Evolutionary conservation across 2,329 filamentous ascomycete species (phyloP).

Genomic region (Beauveria brongniartii): DNA sequence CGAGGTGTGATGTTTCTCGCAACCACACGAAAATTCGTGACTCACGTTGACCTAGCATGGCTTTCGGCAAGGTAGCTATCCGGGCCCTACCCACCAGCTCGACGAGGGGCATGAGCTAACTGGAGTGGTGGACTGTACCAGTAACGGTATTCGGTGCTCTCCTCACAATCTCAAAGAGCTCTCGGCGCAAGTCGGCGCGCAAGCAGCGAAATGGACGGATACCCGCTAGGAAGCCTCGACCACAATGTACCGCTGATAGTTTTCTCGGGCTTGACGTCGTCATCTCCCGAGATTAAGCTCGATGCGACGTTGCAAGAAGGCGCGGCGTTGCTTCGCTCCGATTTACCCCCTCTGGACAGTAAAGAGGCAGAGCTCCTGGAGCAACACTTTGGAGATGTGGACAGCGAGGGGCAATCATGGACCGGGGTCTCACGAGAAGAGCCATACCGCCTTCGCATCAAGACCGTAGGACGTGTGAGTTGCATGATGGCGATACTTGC

Average conservation of each 20-base stretch:
- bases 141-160: background rate
- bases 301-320: constrained; percentile 48
- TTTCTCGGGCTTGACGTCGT: constrained; percentile 61
- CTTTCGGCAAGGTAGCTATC: constrained; percentile 5
- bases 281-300: constrained; percentile 33
- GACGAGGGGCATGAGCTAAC: constrained; percentile 8
- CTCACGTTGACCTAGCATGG: background rate
- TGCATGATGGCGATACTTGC: constrained; percentile 12
- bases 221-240: constrained; percentile 69
- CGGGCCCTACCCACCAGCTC: background rate
- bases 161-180: constrained; percentile 1
- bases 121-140: background rate
- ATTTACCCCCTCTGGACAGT: constrained; percentile 58
- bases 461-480: constrained; percentile 71
- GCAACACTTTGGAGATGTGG: constrained; percentile 55
- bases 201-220: constrained; percentile 56
- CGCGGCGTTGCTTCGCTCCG: constrained; percentile 58
- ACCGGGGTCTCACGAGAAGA: constrained; percentile 46
- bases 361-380: constrained; percentile 58
- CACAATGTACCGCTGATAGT: constrained; percentile 82
- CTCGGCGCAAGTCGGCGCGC: constrained; percentile 2
- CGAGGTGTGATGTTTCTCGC: background rate
- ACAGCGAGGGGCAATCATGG: constrained; percentile 61
- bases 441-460: constrained; percentile 58
- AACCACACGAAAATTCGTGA: background rate